phyloP scores from a whole-genome alignment of 192 early-diverging fungal species.

The Entophlyctis luteolus region DNA sequence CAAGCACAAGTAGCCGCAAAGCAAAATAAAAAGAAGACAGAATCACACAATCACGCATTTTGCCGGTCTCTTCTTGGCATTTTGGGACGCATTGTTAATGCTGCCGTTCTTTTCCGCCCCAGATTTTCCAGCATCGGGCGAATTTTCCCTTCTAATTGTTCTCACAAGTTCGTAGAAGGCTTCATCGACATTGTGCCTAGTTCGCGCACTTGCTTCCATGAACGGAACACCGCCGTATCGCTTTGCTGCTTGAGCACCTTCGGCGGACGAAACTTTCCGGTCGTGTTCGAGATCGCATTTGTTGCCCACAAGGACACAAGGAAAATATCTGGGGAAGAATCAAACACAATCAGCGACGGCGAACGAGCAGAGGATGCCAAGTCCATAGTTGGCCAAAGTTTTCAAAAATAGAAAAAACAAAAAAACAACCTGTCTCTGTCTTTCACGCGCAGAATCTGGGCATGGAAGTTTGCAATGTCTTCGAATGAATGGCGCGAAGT shows the following conservation, averaged over 20 bases:
- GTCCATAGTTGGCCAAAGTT: no score
- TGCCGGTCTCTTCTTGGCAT: conserved; percentile 6
- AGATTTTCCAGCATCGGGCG: background rate
- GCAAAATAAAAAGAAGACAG: background rate
- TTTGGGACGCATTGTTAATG: background rate
- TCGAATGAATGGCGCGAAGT: conserved; percentile 69
- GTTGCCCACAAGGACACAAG: conserved; percentile 82
- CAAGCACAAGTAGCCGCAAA: background rate
- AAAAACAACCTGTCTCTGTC: conserved; percentile 64
- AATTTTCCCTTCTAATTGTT: conserved; percentile 60
- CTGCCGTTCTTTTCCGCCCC: background rate
- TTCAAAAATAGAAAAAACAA: no score
- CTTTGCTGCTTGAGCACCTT: conserved; percentile 78
- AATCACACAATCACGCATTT: conserved; percentile 21
- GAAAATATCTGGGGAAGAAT: no score
- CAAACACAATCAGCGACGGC: no score
- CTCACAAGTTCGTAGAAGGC: conserved; percentile 84
- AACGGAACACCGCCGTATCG: conserved; percentile 68
- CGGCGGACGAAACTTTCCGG: conserved; percentile 52
- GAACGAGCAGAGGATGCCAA: no score
- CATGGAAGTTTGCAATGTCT: conserved; percentile 68
- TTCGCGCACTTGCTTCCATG: conserved; percentile 86
- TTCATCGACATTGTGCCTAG: conserved; percentile 88
- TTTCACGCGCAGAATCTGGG: conserved; percentile 78
- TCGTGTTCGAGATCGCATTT: conserved; percentile 79